Base-by-base conservation (phyloP, 78 protist species). In the Chrysochromulina tobinii region DNA sequence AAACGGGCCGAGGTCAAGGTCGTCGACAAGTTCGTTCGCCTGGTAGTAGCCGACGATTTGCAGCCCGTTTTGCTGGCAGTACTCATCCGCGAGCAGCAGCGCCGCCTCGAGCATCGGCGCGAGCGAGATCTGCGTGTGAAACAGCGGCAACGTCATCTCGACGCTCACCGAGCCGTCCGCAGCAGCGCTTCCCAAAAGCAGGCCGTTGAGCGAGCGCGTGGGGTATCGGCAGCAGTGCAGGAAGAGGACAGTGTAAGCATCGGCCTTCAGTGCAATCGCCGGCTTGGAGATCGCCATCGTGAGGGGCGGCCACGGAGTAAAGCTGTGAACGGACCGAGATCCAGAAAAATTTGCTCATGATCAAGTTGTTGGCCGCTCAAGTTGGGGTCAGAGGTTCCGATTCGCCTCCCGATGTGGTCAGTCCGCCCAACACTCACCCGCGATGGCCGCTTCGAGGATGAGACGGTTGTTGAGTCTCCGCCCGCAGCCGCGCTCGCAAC, bases 91-190 rank as follows among this genome's bases (percentile, higher is more conserved):
- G 50, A 53, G 61, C 48, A 54, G 1, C 14, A 79, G 7, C 57
- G 87, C 87, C 9, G 61, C 48, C 48, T 79, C 87, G 21, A 79
- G 87, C 87, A 79, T 79, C 18, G 87, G 87, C 27, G 64, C 9
- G 12, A 79, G 87, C 20, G 87, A n/a, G 18, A 54, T 0, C 48
- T 1, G 6, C 48, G 50, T 21, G 61, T 79, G 87, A 64, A 54
- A 79, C 20, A 79, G 87, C 27, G 87, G 87, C 50, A 79, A 5
- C 38, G 61, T 64, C 64, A 6, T 51, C 50, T 4, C 48, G 12
- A 79, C 48, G 25, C 8, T 27, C 14, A 75, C 25, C 25, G 14
- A 3, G 57, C 21, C 57, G 6, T 50, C 83, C 11, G 83, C 23
- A 5, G 3, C 57, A 12, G 23, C 51, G 50, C 0, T 25, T 0